A percentile compares a stretch with the other conserved stretches of the same genome.
These are phyloP conservation scores for Hibiscus trionum DNA, from an alignment of 345 rosid species.

Conservation along the genomic window DNA sequence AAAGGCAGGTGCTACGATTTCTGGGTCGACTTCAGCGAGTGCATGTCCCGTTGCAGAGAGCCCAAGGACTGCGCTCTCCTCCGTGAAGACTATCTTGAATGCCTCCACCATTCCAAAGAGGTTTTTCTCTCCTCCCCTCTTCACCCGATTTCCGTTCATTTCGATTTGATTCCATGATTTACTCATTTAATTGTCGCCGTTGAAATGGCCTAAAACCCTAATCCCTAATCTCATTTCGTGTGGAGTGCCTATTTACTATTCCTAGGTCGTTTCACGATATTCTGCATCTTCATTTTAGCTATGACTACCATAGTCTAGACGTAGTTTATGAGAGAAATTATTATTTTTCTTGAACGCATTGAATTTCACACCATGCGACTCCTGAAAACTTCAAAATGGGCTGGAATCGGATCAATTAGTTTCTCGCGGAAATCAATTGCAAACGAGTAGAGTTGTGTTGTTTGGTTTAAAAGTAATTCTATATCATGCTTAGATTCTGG, in stretches of 20 bases:
- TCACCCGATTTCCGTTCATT: no score
- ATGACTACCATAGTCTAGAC: not conserved
- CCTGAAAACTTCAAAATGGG: not conserved
- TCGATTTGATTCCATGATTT: no score
- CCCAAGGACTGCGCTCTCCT: constrained; percentile 43
- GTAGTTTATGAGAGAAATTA: not conserved
- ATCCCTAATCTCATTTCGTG: not conserved
- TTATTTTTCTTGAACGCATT: not conserved
- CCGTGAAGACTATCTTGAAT: constrained; percentile 20
- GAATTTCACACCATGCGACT: not conserved
- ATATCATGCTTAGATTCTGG: not conserved
- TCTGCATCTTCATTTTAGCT: not conserved
- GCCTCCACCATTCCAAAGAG: constrained; percentile 99
- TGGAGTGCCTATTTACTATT: not conserved
- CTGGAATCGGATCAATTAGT: not conserved
- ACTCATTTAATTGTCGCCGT: no score
- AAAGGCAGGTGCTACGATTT: constrained; percentile 95
- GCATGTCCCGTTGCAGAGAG: constrained; percentile 85
- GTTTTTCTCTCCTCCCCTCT: constrained; percentile 15
- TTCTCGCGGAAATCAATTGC: not conserved
- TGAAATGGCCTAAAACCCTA: no score
- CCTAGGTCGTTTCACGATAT: not conserved
- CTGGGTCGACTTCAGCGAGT: constrained; percentile 87
- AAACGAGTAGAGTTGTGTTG: not conserved
- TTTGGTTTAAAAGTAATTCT: not conserved